Conservation (phyloP, 2,329 filamentous ascomycete species). For the Penicillium sp. region DNA sequence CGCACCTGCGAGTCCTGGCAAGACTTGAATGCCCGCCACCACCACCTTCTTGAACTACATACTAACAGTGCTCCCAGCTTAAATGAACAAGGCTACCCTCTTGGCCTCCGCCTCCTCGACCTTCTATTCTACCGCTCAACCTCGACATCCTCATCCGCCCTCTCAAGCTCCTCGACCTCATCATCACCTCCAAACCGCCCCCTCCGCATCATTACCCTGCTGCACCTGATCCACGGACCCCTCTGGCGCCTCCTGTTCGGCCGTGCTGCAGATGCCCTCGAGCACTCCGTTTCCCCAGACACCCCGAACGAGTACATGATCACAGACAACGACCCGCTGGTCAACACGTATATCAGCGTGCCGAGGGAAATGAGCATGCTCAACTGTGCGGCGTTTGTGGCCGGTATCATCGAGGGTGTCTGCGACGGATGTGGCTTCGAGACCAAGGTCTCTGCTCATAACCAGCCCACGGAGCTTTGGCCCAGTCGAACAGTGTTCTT, state of each 20-base stretch:
- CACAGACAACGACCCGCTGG: conserved; percentile 93
- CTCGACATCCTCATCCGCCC: conserved; percentile 83
- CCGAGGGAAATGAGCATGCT: conserved; percentile 95
- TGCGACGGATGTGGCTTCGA: conserved; percentile 91
- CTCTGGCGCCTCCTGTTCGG: conserved; percentile 92
- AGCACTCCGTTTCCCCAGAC: conserved; percentile 78
- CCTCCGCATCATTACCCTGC: conserved; percentile 82
- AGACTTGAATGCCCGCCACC: neutral
- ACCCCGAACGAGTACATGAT: conserved; percentile 98
- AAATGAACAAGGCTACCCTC: conserved; percentile 87
- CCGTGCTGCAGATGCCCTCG: conserved; percentile 86
- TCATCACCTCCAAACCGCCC: conserved; percentile 73
- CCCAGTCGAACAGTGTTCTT: conserved; percentile 94
- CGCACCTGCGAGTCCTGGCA: conserved; percentile 19
- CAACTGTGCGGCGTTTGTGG: conserved; percentile 94
- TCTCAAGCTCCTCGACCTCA: conserved; percentile 73
- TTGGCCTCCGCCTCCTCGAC: conserved; percentile 92
- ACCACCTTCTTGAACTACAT: neutral
- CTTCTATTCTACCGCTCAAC: conserved; percentile 83
- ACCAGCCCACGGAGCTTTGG: conserved; percentile 77
- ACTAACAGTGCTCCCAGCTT: conserved; percentile 55
- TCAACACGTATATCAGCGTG: conserved; percentile 90
- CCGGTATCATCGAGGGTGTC: conserved; percentile 91
- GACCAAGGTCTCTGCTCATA: conserved; percentile 87
- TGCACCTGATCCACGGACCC: conserved; percentile 92